Conservation (phyloP, 805 yeast species). For the baker's yeast (Saccharomyces cerevisiae) region DNA sequence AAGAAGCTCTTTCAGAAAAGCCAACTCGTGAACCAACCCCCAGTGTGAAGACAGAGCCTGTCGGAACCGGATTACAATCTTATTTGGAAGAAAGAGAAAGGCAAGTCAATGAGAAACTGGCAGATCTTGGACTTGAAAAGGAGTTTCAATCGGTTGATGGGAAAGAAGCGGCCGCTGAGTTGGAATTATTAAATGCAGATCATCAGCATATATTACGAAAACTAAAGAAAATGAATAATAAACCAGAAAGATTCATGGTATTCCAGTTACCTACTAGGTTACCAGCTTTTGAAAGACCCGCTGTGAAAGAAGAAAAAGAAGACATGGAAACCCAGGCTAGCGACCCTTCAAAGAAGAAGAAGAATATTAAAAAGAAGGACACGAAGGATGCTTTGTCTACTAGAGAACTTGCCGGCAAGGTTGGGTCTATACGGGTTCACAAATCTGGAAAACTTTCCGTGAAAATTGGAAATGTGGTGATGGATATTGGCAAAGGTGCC, state of each 20-base stretch:
- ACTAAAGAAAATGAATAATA: slow-evolving; percentile 24
- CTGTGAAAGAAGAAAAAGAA: slow-evolving; percentile 6
- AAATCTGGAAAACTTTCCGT: slow-evolving; percentile 76
- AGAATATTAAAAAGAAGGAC: slow-evolving; percentile 7
- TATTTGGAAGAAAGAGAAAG: slow-evolving; percentile 19
- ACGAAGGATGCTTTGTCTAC: slow-evolving; percentile 5
- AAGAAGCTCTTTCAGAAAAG: slow-evolving; percentile 21
- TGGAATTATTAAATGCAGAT: slow-evolving; percentile 31
- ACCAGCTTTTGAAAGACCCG: slow-evolving; percentile 27
- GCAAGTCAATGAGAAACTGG: slow-evolving; percentile 24
- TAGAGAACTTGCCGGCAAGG: slow-evolving; percentile 39
- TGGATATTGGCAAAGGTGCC: slow-evolving; percentile 68
- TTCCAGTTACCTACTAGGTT: slow-evolving; percentile 34
- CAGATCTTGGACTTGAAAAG: slow-evolving; percentile 19
- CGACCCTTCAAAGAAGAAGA: slow-evolving; percentile 7
- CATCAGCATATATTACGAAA: slow-evolving; percentile 31
- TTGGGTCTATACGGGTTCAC: slow-evolving; percentile 71
- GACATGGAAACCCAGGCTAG: slow-evolving; percentile 12
- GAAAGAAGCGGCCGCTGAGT: slow-evolving; percentile 33
- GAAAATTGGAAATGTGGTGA: slow-evolving; percentile 58
- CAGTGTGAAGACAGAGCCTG: slow-evolving; percentile 18
- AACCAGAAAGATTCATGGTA: slow-evolving; percentile 30
- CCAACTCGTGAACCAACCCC: slow-evolving; percentile 27
- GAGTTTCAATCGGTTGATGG: slow-evolving; percentile 27
- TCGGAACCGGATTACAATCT: slow-evolving; percentile 10